Conservation (phyloP, 148 eudicot species). For the Diospyros kaki region DNA sequence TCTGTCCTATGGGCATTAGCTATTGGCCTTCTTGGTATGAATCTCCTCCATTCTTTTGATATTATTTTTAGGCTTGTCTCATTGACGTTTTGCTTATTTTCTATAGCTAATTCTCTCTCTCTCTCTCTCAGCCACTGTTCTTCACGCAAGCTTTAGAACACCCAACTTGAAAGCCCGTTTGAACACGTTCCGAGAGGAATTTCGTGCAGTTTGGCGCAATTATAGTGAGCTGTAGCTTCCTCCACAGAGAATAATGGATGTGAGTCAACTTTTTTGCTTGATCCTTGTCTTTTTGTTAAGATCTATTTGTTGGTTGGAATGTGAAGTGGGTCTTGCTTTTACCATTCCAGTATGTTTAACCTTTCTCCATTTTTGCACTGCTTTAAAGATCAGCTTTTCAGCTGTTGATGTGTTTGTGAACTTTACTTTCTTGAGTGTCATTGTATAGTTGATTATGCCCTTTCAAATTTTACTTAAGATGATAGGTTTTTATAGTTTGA, state of each 20-base stretch:
- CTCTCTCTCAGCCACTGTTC: conserved; percentile 58
- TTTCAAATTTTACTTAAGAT: background rate
- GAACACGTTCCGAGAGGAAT: conserved; percentile 96
- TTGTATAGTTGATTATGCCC: no score
- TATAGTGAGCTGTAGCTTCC: conserved; percentile 75
- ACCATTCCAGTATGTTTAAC: background rate
- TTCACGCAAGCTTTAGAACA: conserved; percentile 94
- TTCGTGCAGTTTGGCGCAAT: conserved; percentile 98
- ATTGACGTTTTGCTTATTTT: background rate
- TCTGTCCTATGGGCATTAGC: conserved; percentile 69
- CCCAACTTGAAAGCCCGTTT: conserved; percentile 96
- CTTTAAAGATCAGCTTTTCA: background rate
- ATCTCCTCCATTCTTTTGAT: background rate
- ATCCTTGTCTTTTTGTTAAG: background rate
- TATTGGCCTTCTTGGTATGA: conserved; percentile 69
- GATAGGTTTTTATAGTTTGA: background rate
- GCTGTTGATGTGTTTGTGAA: background rate
- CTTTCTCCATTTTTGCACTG: background rate
- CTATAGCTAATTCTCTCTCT: background rate
- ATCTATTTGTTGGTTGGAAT: background rate
- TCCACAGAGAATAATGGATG: conserved; percentile 22
- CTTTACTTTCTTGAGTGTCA: no score
- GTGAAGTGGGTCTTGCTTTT: background rate
- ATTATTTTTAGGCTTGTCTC: background rate
- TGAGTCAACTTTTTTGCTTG: conserved; percentile 21